phyloP scores from a whole-genome alignment of 169 alveolate species.

The Pseudocohnilembus persalinus region DNA sequence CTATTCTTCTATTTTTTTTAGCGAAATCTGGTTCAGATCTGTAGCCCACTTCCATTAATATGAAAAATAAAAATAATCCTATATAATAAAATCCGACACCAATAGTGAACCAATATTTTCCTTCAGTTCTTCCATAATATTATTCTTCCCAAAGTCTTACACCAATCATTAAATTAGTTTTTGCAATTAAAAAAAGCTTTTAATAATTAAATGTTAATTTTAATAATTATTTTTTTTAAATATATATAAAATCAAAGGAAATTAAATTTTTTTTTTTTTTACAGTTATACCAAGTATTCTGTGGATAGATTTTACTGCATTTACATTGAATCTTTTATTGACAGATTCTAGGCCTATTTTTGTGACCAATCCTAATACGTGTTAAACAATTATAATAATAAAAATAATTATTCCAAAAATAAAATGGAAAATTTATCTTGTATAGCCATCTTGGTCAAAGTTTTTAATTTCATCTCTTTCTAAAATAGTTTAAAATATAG shows the following conservation, averaged over 20 bases:
- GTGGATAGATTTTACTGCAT: conserved; percentile 1
- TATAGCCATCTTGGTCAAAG: not conserved
- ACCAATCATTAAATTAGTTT: conserved; percentile 1
- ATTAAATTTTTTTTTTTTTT: not conserved
- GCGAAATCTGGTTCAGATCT: not conserved
- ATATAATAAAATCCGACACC: not conserved
- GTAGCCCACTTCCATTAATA: not conserved
- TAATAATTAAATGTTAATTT: not conserved
- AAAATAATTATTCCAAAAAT: not conserved
- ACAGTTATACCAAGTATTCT: not conserved
- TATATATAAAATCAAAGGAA: not conserved
- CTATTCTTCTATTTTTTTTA: not conserved
- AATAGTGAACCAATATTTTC: not conserved
- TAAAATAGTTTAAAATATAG: not conserved
- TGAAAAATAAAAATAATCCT: not conserved
- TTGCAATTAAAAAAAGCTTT: not conserved
- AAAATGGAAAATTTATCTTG: not conserved
- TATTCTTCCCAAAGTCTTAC: conserved; percentile 1
- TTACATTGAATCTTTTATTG: not conserved
- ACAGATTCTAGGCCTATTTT: conserved; percentile 7
- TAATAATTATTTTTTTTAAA: not conserved
- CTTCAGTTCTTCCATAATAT: not conserved
- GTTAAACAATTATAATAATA: not conserved
- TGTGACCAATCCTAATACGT: not conserved
- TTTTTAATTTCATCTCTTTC: not conserved